Evolutionary conservation across 441 rosid genomes (phyloP).

Genomic region (Euphorbia schlechtendalii): DNA sequence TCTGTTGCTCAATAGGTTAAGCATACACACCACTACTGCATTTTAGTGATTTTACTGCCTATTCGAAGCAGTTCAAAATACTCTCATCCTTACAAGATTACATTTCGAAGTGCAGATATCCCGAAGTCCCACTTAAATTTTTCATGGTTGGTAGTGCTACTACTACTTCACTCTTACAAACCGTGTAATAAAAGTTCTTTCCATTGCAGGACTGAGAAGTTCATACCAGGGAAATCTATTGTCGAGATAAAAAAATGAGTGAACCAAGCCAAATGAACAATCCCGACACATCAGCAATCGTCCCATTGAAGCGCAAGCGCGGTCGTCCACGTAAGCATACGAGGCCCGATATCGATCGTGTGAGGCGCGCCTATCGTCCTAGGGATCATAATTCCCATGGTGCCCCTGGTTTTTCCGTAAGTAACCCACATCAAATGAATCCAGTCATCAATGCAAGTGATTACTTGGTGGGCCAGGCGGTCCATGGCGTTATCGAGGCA

Average conservation of each 20-base stretch:
- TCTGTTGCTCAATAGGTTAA: not conserved
- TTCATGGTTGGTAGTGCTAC: not conserved
- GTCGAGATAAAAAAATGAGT: conserved; percentile 35
- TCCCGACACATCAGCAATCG: conserved; percentile 35
- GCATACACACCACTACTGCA: not conserved
- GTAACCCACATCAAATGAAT: conserved; percentile 28
- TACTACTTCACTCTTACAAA: conserved; percentile 14
- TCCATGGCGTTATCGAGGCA: conserved; percentile 71
- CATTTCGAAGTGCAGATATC: not conserved
- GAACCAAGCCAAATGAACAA: conserved; percentile 39
- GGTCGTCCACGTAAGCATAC: conserved; percentile 85
- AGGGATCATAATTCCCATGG: conserved; percentile 27
- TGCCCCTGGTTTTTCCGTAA: conserved; percentile 34
- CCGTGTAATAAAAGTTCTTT: conserved; percentile 4
- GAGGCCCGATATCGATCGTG: conserved; percentile 20
- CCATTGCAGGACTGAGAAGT: conserved; percentile 22
- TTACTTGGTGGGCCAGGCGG: conserved; percentile 49
- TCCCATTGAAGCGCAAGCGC: conserved; percentile 61
- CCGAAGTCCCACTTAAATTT: not conserved
- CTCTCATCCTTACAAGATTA: not conserved
- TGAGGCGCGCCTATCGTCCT: conserved; percentile 14
- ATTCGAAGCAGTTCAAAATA: not conserved
- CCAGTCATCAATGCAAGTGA: conserved; percentile 24
- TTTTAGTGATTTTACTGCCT: no score
- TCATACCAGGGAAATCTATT: conserved; percentile 5